phyloP scores from a whole-genome alignment of 139 green algal genomes.

The Picochlorum sp. region DNA sequence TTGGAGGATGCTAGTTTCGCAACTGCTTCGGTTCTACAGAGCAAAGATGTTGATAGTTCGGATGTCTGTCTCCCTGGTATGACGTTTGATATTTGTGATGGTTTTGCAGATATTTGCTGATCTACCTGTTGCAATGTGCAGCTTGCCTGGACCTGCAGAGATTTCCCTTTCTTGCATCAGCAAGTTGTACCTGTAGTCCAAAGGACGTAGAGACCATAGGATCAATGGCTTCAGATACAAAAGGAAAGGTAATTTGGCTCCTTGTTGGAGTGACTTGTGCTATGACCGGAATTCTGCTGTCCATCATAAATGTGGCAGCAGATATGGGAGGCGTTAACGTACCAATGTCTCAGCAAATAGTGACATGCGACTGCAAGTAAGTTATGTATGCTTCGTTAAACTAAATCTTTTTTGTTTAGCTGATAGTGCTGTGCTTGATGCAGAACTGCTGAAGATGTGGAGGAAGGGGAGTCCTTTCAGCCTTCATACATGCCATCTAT shows the following conservation, averaged over 20 bases:
- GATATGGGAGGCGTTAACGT: background rate
- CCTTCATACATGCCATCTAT: background rate
- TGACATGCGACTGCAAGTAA: background rate
- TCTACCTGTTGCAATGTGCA: background rate
- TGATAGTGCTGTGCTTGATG: background rate
- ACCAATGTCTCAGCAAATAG: background rate
- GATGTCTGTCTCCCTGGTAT: too few relatives aligned
- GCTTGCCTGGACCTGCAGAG: background rate
- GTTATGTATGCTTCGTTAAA: background rate
- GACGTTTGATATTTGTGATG: too few relatives aligned
- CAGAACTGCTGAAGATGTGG: too few relatives aligned
- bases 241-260: background rate
- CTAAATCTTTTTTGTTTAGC: background rate
- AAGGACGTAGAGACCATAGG: background rate
- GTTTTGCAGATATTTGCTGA: too few relatives aligned
- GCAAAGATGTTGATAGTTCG: too few relatives aligned
- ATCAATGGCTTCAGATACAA: background rate
- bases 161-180: conserved; percentile 1
- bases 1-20: background rate
- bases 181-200: background rate
- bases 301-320: background rate
- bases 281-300: background rate
- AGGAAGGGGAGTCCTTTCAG: background rate
- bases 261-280: background rate
- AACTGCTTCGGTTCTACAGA: too few relatives aligned